Evolutionary conservation across 163 green algal genomes (phyloP), one percentile per base, ranked within the genome.

Genomic region (Scenedesmus sp.): DNA sequence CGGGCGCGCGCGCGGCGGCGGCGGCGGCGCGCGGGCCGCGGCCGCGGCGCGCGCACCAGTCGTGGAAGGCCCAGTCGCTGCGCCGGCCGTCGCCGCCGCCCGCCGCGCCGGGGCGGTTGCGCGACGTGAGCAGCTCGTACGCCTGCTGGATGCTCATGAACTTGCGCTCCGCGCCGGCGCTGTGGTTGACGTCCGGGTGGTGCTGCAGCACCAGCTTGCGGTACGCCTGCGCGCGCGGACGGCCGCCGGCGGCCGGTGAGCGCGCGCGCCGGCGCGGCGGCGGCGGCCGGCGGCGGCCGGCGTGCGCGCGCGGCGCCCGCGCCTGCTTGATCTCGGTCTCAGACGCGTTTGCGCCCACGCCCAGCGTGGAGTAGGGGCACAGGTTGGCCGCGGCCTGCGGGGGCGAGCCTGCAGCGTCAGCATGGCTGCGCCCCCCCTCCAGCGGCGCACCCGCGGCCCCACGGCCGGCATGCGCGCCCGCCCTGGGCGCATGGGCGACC

Each of bases 161-260:
- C 26, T 69, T 57, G 51, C 63, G 45, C 33, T 73, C 62, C 10
- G 62, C 58, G 4, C 36, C 45, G 11, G 14, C 17, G 33, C 29
- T 28, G 13, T 91, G 73, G 64, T 62, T 63, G 10, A 83, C 64
- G 70, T 94, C 90, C 15, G 90, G 90, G 60, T 95, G 90, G 60
- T 89, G 84, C 69, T 89, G 85, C 36, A 94, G 80, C 56, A 88
- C 48, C 60, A 81, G 39, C 34, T 66, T 60, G 24, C 60, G 44
- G 63, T 74, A 66, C 1, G 48, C 60, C n/a, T n/a, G 10, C n/a
- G 13, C 22, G 54, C n/a, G 54, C 14, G 48, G 17, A 57, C 22
- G 14, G 10, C 22, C 14, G n/a, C n/a, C n/a, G n/a, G n/a, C n/a
- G n/a, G n/a, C n/a, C n/a, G n/a, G n/a, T n/a, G n/a, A n/a, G n/a